phyloP scores from a whole-genome alignment of 2,329 filamentous ascomycete species.

The Curvularia verruculosa region DNA sequence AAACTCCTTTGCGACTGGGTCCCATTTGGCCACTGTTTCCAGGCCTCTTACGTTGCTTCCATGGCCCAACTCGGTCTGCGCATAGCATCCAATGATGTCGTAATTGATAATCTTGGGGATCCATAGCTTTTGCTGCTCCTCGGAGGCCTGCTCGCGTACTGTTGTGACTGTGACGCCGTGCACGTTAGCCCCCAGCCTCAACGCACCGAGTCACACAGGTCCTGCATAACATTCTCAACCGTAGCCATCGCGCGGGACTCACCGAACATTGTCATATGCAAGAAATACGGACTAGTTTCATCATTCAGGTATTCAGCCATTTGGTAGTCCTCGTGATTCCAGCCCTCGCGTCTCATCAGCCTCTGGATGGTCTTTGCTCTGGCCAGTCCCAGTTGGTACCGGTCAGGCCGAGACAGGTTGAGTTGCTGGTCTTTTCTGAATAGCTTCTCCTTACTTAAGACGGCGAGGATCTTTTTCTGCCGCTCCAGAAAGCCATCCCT shows the following conservation, averaged over 20 bases:
- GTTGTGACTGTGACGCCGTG: conserved; percentile 47
- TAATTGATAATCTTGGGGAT: conserved; percentile 56
- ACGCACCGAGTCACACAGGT: conserved; percentile 23
- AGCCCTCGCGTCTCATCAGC: conserved; percentile 53
- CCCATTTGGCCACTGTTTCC: conserved; percentile 57
- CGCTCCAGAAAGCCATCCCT: conserved; percentile 56
- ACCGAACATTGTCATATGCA: conserved; percentile 60
- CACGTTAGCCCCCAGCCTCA: conserved; percentile 29
- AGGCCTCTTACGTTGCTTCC: conserved; percentile 60
- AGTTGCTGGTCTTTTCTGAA: conserved; percentile 58
- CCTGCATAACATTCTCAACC: conserved; percentile 16
- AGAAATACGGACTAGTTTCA: conserved; percentile 60
- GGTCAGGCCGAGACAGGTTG: conserved; percentile 59
- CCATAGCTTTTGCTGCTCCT: conserved; percentile 57
- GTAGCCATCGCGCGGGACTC: conserved; percentile 21
- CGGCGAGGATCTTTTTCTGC: conserved; percentile 54
- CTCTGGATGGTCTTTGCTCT: conserved; percentile 59
- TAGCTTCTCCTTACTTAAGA: conserved; percentile 56
- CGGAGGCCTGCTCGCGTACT: conserved; percentile 57
- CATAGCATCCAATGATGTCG: conserved; percentile 60
- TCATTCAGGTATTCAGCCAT: conserved; percentile 61
- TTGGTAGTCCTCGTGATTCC: conserved; percentile 57
- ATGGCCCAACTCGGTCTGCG: conserved; percentile 60
- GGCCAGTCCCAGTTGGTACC: conserved; percentile 60
- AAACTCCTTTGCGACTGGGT: conserved; percentile 54